Conservation (phyloP, 164 flowering plant genomes). For the Protea cynaroides region DNA sequence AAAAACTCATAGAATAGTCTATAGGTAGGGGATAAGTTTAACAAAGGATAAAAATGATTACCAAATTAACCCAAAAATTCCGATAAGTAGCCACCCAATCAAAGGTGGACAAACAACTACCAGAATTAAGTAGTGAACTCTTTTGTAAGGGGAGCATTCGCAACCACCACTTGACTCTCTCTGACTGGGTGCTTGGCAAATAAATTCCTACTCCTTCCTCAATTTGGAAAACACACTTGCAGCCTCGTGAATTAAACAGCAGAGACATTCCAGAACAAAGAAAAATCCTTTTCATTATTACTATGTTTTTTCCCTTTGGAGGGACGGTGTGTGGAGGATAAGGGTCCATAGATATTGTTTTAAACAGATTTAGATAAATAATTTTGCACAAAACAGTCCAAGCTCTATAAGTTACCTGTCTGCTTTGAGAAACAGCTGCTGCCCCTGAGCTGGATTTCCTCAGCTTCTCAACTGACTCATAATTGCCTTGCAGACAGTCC, state of each 20-base stretch:
- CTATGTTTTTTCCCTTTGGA: too few species aligned
- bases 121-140: not conserved
- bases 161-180: too few species aligned
- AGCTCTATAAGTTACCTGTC: slow-evolving; percentile 10
- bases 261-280: too few species aligned
- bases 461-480: slow-evolving; percentile 31
- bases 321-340: too few species aligned
- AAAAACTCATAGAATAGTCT: not conserved
- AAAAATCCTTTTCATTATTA: too few species aligned
- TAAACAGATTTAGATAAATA: not conserved
- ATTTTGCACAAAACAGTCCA: not conserved
- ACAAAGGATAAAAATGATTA: too few species aligned
- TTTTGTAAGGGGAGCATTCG: too few species aligned
- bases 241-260: too few species aligned
- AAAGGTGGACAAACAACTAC: not conserved
- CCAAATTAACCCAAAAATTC: too few species aligned
- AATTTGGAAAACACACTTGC: too few species aligned
- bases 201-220: not conserved
- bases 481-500: slow-evolving; percentile 57
- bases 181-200: not conserved
- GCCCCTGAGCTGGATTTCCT: slow-evolving; percentile 12
- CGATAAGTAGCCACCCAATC: not conserved
- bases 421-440: slow-evolving; percentile 11
- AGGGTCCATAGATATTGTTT: not conserved
- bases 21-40: not conserved